Conservation (phyloP, 2,329 filamentous ascomycete species). For the Trichoderma sp. region DNA sequence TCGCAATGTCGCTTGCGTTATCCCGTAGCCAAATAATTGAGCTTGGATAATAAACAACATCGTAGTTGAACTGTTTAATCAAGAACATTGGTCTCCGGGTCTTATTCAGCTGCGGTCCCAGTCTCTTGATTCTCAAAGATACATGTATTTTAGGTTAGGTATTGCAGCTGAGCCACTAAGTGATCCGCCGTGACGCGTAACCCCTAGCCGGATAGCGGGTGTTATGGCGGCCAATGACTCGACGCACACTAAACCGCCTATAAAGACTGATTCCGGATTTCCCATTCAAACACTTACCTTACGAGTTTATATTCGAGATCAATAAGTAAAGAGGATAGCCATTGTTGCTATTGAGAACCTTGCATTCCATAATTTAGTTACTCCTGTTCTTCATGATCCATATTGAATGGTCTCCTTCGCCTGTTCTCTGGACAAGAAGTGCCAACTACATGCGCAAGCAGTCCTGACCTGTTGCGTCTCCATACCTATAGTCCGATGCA, state of each 20-base stretch:
- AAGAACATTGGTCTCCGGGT: background rate
- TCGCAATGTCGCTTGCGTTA: background rate
- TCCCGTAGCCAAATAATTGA: background rate
- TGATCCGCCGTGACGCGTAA: background rate
- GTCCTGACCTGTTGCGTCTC: background rate
- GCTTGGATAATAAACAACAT: background rate
- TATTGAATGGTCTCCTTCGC: background rate
- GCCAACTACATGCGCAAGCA: no score
- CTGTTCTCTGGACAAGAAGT: no score
- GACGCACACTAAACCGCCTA: background rate
- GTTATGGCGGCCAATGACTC: background rate
- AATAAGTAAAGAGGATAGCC: background rate
- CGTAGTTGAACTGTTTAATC: background rate
- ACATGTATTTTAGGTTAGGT: background rate
- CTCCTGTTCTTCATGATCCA: background rate
- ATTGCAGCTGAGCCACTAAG: background rate
- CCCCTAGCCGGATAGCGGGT: background rate
- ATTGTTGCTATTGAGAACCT: background rate
- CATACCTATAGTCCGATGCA: background rate
- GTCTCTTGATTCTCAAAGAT: background rate
- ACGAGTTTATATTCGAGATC: background rate
- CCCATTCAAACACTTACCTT: background rate
- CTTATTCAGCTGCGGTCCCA: background rate
- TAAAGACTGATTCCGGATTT: background rate
- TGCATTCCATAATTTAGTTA: background rate